A percentile compares a stretch with the other conserved stretches of the same genome.
These are phyloP conservation scores for Fusarium poae DNA, from an alignment of 2,329 filamentous ascomycete species.

Conservation along the genomic window DNA sequence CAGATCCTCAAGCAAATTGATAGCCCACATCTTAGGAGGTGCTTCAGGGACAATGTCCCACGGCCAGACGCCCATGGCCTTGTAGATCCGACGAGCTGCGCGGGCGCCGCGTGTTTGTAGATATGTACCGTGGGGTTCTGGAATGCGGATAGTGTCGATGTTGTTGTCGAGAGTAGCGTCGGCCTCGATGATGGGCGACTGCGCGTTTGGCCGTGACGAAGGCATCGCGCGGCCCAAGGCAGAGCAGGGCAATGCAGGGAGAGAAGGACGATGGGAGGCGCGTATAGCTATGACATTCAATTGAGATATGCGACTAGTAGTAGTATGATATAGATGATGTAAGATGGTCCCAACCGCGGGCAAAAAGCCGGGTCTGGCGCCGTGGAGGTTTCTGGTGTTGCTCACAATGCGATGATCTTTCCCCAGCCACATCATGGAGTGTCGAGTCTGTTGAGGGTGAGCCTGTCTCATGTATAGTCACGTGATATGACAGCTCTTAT, in stretches of 20 bases:
- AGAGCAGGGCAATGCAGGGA: background rate
- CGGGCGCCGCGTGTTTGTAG: constrained; percentile 48
- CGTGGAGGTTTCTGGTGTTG: constrained; percentile 37
- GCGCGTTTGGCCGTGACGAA: constrained; percentile 43
- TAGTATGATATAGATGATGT: background rate
- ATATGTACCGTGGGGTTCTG: constrained; percentile 45
- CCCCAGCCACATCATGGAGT: constrained; percentile 49
- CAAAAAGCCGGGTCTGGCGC: constrained; percentile 41
- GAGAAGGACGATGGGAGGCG: background rate
- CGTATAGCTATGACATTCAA: constrained; percentile 33
- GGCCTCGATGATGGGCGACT: constrained; percentile 38
- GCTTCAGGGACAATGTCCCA: constrained; percentile 50
- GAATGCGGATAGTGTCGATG: constrained; percentile 46
- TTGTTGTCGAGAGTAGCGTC: constrained; percentile 42
- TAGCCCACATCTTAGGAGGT: constrained; percentile 50
- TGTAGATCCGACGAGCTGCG: constrained; percentile 46
- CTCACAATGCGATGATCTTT: constrained; percentile 17
- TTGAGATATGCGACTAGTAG: background rate
- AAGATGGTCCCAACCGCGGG: constrained; percentile 40
- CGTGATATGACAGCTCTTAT: constrained; percentile 36
- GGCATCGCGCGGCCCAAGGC: constrained; percentile 40
- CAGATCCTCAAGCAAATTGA: constrained; percentile 49
- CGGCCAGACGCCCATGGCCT: constrained; percentile 49
- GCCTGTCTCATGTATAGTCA: constrained; percentile 45
- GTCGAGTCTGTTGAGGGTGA: constrained; percentile 19